Conservation (phyloP, 768 basidiomycete species). For the Crepidotus variabilis region DNA sequence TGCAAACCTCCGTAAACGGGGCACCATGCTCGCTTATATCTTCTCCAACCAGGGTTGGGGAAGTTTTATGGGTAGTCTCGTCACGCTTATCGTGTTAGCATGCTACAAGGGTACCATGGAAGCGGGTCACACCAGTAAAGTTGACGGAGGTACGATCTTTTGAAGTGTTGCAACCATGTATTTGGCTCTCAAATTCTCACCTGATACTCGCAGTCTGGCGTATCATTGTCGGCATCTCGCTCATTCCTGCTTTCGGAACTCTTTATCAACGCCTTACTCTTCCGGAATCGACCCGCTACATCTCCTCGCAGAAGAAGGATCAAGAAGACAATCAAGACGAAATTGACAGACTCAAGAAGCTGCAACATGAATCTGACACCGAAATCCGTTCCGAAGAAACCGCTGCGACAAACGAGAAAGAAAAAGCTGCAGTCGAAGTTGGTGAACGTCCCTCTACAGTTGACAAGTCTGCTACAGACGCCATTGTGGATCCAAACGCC, state of each 20-base stretch:
- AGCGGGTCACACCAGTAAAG: slow-evolving; percentile 53
- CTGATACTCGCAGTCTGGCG: slow-evolving; percentile 54
- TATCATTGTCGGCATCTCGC: slow-evolving; percentile 69
- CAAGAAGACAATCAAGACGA: slow-evolving; percentile 26
- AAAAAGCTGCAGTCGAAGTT: neutral
- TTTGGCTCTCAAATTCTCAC: neutral
- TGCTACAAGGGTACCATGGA: slow-evolving; percentile 66
- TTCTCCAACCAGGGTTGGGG: slow-evolving; percentile 83
- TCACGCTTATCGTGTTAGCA: slow-evolving; percentile 59
- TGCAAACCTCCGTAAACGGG: slow-evolving; percentile 55
- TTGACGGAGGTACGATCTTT: slow-evolving; percentile 57
- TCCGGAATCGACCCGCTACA: slow-evolving; percentile 60
- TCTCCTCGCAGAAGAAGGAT: slow-evolving; percentile 32
- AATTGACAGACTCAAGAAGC: slow-evolving; percentile 23
- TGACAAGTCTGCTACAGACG: neutral
- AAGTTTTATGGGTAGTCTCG: slow-evolving; percentile 56
- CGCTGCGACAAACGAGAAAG: neutral
- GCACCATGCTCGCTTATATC: slow-evolving; percentile 73
- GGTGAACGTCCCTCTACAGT: neutral
- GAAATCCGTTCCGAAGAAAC: neutral
- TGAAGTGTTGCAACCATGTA: neutral
- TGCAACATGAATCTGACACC: slow-evolving; percentile 4
- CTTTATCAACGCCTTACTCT: slow-evolving; percentile 75
- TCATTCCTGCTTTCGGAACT: slow-evolving; percentile 70
- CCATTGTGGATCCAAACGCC: neutral